Evolutionary conservation across 2,329 filamentous ascomycete genomes (phyloP).

Genomic region (Phialocephala subalpina): DNA sequence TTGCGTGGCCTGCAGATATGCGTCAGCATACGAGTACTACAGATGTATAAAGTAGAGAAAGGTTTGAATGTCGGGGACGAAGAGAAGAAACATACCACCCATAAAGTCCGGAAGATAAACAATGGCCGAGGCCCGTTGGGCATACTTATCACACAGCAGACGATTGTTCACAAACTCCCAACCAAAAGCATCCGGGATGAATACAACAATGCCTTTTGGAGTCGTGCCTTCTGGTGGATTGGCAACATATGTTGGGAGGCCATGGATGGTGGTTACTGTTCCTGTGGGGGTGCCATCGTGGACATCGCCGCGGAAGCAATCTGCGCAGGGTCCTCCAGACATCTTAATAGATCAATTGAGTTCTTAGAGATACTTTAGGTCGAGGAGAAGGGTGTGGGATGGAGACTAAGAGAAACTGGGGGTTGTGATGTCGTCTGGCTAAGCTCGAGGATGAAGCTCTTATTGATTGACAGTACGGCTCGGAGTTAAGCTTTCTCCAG

Average conservation of each 20-base stretch:
- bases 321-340: slow-evolving; percentile 32
- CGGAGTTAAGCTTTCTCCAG: neutral
- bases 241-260: slow-evolving; percentile 54
- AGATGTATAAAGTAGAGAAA: neutral
- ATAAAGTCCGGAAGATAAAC: slow-evolving; percentile 62
- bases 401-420: neutral
- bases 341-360: slow-evolving; percentile 5
- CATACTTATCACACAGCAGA: slow-evolving; percentile 57
- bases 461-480: neutral
- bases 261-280: slow-evolving; percentile 50
- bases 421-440: neutral
- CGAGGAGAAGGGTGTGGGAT: neutral
- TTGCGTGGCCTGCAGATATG: slow-evolving; percentile 27
- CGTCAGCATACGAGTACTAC: neutral
- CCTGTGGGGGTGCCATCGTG: slow-evolving; percentile 50
- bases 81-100: slow-evolving; percentile 46
- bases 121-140: slow-evolving; percentile 51
- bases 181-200: slow-evolving; percentile 59
- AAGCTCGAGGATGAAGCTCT: neutral
- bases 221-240: slow-evolving; percentile 42
- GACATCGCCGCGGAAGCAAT: slow-evolving; percentile 49
- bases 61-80: neutral
- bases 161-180: slow-evolving; percentile 57
- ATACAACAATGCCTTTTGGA: slow-evolving; percentile 54
- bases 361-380: neutral